Conservation (phyloP, 2,329 filamentous ascomycete species). For the Fusarium avenaceum region DNA sequence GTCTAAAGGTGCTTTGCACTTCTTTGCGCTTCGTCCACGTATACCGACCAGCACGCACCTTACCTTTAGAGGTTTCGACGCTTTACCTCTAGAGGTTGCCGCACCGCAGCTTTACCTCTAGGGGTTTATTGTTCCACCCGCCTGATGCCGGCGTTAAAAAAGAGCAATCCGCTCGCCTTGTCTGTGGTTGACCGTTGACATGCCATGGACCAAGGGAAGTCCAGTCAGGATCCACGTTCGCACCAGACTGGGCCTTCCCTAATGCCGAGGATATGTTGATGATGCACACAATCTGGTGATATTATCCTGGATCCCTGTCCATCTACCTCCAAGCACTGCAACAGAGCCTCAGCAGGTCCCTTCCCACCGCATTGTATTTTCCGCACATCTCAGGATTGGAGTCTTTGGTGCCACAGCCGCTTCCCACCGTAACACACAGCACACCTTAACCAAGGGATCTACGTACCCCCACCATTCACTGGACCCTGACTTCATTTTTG, state of each 20-base stretch:
- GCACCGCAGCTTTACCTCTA: slow-evolving; percentile 50
- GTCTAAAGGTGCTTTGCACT: slow-evolving; percentile 45
- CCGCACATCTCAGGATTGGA: slow-evolving; percentile 38
- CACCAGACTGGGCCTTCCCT: slow-evolving; percentile 43
- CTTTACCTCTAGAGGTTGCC: slow-evolving; percentile 48
- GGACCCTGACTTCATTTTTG: slow-evolving; percentile 34
- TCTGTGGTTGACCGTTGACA: slow-evolving; percentile 42
- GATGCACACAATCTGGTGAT: slow-evolving; percentile 24
- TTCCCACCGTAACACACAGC: slow-evolving; percentile 16
- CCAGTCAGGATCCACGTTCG: slow-evolving; percentile 49
- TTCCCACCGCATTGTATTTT: slow-evolving; percentile 35
- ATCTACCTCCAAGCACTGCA: slow-evolving; percentile 39
- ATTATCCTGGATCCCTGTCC: slow-evolving; percentile 41
- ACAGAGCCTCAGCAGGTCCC: slow-evolving; percentile 47
- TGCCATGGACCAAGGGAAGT: slow-evolving; percentile 51
- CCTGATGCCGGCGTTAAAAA: slow-evolving; percentile 47
- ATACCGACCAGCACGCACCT: slow-evolving; percentile 47
- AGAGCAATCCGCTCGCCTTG: slow-evolving; percentile 40
- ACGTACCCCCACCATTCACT: slow-evolving; percentile 33
- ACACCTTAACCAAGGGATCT: slow-evolving; percentile 36
- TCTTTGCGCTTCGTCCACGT: slow-evolving; percentile 46
- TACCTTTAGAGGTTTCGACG: slow-evolving; percentile 48
- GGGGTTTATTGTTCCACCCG: slow-evolving; percentile 48
- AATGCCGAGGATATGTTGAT: slow-evolving; percentile 49
- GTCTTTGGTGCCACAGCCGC: slow-evolving; percentile 21